Percentiles rank a stretch among this genome's conserved stretches.
Evolutionary conservation across 2,329 filamentous ascomycete genomes (phyloP).

Genomic region (Cladosporium velox): DNA sequence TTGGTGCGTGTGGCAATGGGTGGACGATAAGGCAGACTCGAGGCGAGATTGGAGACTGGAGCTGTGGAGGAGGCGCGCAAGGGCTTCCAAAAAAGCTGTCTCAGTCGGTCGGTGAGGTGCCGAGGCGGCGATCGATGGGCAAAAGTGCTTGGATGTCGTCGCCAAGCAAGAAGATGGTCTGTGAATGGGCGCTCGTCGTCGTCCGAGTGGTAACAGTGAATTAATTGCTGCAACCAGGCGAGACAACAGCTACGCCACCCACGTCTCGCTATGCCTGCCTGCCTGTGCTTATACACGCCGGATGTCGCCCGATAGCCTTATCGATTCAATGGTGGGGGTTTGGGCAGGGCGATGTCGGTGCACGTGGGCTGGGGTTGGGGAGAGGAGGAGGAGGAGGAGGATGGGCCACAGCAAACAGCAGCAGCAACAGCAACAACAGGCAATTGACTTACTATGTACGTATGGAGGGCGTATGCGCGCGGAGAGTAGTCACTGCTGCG

Average conservation of each 20-base stretch:
- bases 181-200: neutral
- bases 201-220: neutral
- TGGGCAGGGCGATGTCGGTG: slow-evolving; percentile 4
- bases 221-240: neutral
- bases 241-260: neutral
- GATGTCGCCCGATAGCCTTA: slow-evolving; percentile 11
- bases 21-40: slow-evolving; percentile 10
- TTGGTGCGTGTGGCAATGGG: neutral
- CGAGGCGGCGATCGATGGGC: slow-evolving; percentile 15
- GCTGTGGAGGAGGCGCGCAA: slow-evolving; percentile 12
- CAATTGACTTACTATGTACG: slow-evolving; percentile 18
- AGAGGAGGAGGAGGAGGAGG: neutral
- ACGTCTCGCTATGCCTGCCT: neutral
- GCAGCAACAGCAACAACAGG: neutral
- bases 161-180: slow-evolving; percentile 3
- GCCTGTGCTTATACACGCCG: neutral
- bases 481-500: slow-evolving; percentile 15
- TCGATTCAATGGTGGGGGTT: slow-evolving; percentile 17
- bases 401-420: neutral
- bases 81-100: slow-evolving; percentile 15
- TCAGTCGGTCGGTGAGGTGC: slow-evolving; percentile 5
- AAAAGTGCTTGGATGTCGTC: slow-evolving; percentile 12
- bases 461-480: slow-evolving; percentile 3
- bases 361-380: slow-evolving; percentile 11
- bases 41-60: neutral